Evolutionary conservation across 2,329 filamentous ascomycete genomes (phyloP), one percentile per base, ranked within the genome.

Genomic region (Colletotrichum lindemuthianum): DNA sequence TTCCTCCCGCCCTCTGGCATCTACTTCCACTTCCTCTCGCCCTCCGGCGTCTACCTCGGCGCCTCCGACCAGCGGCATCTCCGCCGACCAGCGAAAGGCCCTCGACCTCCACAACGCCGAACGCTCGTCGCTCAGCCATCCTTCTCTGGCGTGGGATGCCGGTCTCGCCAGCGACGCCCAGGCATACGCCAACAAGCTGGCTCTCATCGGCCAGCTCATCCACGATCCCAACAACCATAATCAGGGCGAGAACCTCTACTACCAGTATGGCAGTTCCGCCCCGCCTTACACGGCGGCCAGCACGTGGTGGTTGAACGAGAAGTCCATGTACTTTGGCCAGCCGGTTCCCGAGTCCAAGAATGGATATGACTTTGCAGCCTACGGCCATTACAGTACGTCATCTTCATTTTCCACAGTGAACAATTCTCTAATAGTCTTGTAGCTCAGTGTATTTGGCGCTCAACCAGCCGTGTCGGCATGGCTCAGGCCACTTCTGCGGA

Each of bases 381-480:
- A 74, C 43, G 72, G 72, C 0, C 72, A 73, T 41, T 73, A 74
- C 34, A 72, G 58, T 73, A 63, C 59, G 72, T 51, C 1, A 3
- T 8, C 0, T 5, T 2, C 2, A 1, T 0, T 13, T 2, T 10
- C 10, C 39, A 1, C 4, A 39, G 13, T 3, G 6, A 9, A 4
- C 4, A 13, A 8, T 24, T 45, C 16, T 10, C 9, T 24, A 8
- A 40, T 12, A n/a, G 1, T 32, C 4, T 3, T 15, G 6, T 9
- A 60, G 51, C 75, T 16, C 72, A 76, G 53, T 63, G 61, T 15
- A 67, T 76, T 16, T 76, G 75, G 75, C 71, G 69, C 16, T 61
- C 40, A 0, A 72, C 74, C 4, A 72, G 59, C 36, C 72, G 71
- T 36, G 52, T 77, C 2, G 75, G 74, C 1, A 72, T 77, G n/a